Evolutionary conservation across 805 yeast genomes (phyloP).

Genomic region (Grigorovia humatica): DNA sequence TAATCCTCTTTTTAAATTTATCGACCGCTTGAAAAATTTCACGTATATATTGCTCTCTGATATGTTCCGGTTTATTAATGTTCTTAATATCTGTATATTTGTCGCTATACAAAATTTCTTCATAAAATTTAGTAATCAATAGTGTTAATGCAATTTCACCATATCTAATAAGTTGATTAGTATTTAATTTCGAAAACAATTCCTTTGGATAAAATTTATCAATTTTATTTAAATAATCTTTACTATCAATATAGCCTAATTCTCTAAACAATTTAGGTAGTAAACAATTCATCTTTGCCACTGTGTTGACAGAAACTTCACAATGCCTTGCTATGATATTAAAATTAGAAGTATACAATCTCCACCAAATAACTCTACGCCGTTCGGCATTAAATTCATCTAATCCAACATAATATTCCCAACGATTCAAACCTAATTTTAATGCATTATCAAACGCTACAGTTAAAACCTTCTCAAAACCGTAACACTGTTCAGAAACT

Average conservation of each 20-base stretch:
- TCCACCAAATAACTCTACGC: constrained; percentile 25
- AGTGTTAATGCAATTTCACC: constrained; percentile 13
- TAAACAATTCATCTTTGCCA: constrained; percentile 17
- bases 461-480: constrained; percentile 17
- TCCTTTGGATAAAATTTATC: not conserved
- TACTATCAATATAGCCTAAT: constrained; percentile 16
- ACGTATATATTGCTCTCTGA: constrained; percentile 10
- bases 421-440: constrained; percentile 21
- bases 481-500: constrained; percentile 22
- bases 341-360: constrained; percentile 18
- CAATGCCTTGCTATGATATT: constrained; percentile 10
- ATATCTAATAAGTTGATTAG: constrained; percentile 5
- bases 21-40: constrained; percentile 16
- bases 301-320: constrained; percentile 14
- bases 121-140: constrained; percentile 14
- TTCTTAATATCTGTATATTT: constrained; percentile 21
- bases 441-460: constrained; percentile 18
- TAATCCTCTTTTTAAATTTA: constrained; percentile 6
- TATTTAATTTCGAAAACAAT: not conserved
- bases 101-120: constrained; percentile 16
- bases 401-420: constrained; percentile 28
- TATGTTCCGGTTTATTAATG: constrained; percentile 14
- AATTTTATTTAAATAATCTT: constrained; percentile 9
- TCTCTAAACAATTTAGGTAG: constrained; percentile 19
- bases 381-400: constrained; percentile 22